A percentile compares a stretch with the other conserved stretches of the same genome.
phyloP scores from a whole-genome alignment of 2,329 filamentous ascomycete species.

The Verticillium isaacii region DNA sequence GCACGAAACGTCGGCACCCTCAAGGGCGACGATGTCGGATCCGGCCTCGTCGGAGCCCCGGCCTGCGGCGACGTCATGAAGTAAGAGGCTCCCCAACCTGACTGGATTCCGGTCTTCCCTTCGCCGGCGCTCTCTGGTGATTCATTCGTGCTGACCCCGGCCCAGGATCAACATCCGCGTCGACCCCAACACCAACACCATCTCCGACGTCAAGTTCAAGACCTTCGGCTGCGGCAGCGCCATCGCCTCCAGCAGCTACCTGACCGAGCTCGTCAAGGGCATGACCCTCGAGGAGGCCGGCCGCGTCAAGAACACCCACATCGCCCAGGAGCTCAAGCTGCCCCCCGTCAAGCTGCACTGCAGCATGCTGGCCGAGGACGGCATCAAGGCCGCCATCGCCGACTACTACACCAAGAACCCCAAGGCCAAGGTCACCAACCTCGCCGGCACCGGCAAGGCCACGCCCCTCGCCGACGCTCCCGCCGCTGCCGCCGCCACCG shows the following conservation, averaged over 20 bases:
- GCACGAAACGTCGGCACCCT: constrained; percentile 54
- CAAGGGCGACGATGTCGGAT: constrained; percentile 85
- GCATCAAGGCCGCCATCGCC: constrained; percentile 84
- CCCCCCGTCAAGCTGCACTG: constrained; percentile 90
- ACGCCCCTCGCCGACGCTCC: constrained; percentile 50
- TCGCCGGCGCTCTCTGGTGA: neutral
- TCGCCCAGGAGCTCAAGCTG: constrained; percentile 90
- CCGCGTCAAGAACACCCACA: constrained; percentile 94
- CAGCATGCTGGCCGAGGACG: constrained; percentile 87
- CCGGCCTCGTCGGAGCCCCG: constrained; percentile 83
- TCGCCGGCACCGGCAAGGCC: constrained; percentile 68
- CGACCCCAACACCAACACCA: constrained; percentile 81
- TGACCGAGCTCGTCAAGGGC: constrained; percentile 92
- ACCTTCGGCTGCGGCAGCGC: constrained; percentile 93
- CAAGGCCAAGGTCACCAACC: constrained; percentile 63
- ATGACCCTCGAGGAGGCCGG: constrained; percentile 95
- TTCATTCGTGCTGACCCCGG: constrained; percentile 6
- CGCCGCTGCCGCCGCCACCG: constrained; percentile 18
- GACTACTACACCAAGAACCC: constrained; percentile 93
- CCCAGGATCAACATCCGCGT: constrained; percentile 72
- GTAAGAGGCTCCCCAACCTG: constrained; percentile 13
- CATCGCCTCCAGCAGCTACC: constrained; percentile 89
- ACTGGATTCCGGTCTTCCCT: neutral
- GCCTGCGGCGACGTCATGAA: constrained; percentile 93
- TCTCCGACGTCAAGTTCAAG: constrained; percentile 96